Percentiles rank a stretch among this genome's conserved stretches.
phyloP scores from a whole-genome alignment of 148 eudicot genomes.

The Fagopyrum homotropicum region DNA sequence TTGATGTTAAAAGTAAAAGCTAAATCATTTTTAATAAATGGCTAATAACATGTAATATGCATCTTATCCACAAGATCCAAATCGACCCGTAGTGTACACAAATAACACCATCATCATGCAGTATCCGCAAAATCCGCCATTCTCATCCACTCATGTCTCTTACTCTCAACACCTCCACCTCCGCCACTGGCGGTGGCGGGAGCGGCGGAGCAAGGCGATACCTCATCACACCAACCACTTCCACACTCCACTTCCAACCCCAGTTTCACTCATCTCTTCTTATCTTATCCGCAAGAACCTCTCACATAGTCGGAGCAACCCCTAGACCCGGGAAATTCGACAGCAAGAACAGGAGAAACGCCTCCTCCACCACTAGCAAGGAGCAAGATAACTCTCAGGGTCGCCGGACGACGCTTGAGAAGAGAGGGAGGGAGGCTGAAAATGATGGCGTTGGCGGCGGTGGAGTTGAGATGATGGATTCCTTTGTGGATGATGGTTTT shows the following conservation, averaged over 20 bases:
- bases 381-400: background rate
- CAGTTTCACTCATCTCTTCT: slow-evolving; percentile 12
- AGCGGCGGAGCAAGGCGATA: slow-evolving; percentile 15
- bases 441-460: slow-evolving; percentile 13
- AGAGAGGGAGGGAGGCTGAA: slow-evolving; percentile 13
- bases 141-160: slow-evolving; percentile 16
- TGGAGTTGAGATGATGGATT: slow-evolving; percentile 14
- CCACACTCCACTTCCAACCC: slow-evolving; percentile 19
- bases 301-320: slow-evolving; percentile 41
- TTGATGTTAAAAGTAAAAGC: too few relatives aligned
- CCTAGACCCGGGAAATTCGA: slow-evolving; percentile 60
- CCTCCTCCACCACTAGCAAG: slow-evolving; percentile 22
- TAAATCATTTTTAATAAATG: too few relatives aligned
- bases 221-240: slow-evolving; percentile 6
- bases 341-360: slow-evolving; percentile 53
- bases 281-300: slow-evolving; percentile 18
- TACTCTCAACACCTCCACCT: slow-evolving; percentile 9
- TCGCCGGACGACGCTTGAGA: background rate
- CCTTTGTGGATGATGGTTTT: slow-evolving; percentile 35
- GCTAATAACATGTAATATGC: too few relatives aligned
- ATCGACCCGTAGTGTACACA: background rate
- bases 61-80: too few relatives aligned
- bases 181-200: slow-evolving; percentile 15
- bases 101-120: background rate
- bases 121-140: background rate